A percentile compares a stretch with the other conserved stretches of the same genome.
These are phyloP conservation scores for Trametes villosa DNA, from an alignment of 768 basidiomycete genomes.

Conservation along the genomic window DNA sequence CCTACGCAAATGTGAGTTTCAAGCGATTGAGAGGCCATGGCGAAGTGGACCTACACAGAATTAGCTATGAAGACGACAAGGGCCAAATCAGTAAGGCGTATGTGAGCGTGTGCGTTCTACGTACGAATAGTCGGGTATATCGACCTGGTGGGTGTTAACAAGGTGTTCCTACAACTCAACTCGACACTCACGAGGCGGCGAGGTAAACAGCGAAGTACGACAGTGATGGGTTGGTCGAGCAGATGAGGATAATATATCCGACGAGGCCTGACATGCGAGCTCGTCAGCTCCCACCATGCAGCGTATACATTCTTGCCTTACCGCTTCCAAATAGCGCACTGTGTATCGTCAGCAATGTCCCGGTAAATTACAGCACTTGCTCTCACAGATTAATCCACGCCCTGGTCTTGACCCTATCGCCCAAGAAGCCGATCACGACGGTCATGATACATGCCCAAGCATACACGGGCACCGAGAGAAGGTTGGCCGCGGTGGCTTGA, in stretches of 20 bases:
- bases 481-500: constrained; percentile 66
- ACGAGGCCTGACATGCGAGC: constrained; percentile 41
- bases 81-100: neutral
- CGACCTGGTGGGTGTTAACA: constrained; percentile 32
- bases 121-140: constrained; percentile 54
- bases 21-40: too few relatives aligned
- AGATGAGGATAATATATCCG: constrained; percentile 71
- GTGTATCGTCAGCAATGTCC: neutral
- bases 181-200: constrained; percentile 62
- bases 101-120: constrained; percentile 19
- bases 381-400: constrained; percentile 65
- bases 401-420: constrained; percentile 61
- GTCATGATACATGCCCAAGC: constrained; percentile 74
- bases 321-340: constrained; percentile 40
- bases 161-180: neutral
- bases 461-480: constrained; percentile 80
- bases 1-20: constrained; percentile 33
- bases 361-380: neutral
- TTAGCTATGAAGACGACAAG: constrained; percentile 30
- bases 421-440: constrained; percentile 59
- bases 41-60: constrained; percentile 47
- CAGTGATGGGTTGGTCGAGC: constrained; percentile 59
- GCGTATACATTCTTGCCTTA: constrained; percentile 8
- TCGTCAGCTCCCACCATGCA: neutral
- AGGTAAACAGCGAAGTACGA: constrained; percentile 78